Percentiles rank a stretch among this genome's conserved stretches.
Conservation (phyloP, 768 basidiomycete genomes). For the Lactarius vividus region DNA sequence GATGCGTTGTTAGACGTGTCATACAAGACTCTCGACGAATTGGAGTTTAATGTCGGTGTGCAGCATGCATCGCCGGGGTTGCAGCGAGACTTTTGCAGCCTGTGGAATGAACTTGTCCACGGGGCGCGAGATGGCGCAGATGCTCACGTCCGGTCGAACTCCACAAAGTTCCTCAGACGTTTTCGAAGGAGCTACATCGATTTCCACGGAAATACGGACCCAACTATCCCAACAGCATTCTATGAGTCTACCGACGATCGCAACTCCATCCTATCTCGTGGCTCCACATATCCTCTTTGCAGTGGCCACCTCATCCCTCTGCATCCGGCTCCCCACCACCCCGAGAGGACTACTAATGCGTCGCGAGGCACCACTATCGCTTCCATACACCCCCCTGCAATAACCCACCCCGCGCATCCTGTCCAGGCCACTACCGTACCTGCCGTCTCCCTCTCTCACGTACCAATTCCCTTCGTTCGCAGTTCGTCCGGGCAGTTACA, state of each 20-base stretch:
- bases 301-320: neutral
- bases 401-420: neutral
- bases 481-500: neutral
- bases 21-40: neutral
- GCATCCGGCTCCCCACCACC: neutral
- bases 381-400: neutral
- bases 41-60: neutral
- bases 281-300: slow-evolving; percentile 13
- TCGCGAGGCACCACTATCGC: neutral
- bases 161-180: neutral
- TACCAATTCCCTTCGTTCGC: neutral
- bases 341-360: neutral
- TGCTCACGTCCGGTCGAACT: neutral
- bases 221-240: neutral
- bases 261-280: neutral
- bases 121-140: neutral
- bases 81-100: slow-evolving; percentile 5
- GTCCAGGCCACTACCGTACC: neutral
- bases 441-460: neutral
- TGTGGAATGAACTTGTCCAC: slow-evolving; percentile 11
- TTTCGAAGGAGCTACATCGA: neutral
- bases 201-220: slow-evolving; percentile 1
- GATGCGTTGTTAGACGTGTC: neutral
- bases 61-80: slow-evolving; percentile 1
- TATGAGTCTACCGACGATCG: neutral